Conservation (phyloP, 2,329 filamentous ascomycete genomes). For the Botryotinia convoluta region DNA sequence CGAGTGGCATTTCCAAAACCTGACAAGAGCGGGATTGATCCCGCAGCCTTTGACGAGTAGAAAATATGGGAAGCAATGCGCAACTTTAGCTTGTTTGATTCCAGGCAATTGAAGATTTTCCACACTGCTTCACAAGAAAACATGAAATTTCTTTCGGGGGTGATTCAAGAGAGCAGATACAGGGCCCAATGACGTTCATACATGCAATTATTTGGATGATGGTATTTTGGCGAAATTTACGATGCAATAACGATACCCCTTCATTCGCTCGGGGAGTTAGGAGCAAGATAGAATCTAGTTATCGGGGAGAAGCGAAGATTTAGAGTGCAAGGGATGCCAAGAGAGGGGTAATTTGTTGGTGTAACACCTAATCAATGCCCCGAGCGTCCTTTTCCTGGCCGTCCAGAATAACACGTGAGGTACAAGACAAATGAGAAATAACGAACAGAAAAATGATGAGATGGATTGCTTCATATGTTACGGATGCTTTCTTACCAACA, state of each 20-base stretch:
- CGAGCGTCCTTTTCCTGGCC: not conserved
- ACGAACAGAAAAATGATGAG: not conserved
- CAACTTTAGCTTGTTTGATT: constrained; percentile 31
- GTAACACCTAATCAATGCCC: not conserved
- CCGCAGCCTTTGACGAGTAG: constrained; percentile 40
- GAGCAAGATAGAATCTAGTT: not conserved
- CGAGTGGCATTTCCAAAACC: constrained; percentile 44
- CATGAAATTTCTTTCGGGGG: not conserved
- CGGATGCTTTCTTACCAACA: not conserved
- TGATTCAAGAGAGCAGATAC: too few relatives aligned
- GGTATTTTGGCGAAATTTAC: constrained; percentile 9
- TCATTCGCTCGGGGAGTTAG: constrained; percentile 17
- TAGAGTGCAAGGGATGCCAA: not conserved
- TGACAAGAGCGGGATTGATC: constrained; percentile 42
- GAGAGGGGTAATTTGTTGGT: not conserved
- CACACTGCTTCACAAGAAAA: not conserved
- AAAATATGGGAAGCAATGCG: constrained; percentile 34
- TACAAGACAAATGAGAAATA: not conserved
- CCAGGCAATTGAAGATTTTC: constrained; percentile 30
- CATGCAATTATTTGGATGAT: not conserved
- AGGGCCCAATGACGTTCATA: not conserved
- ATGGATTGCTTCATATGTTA: not conserved
- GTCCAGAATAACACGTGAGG: not conserved
- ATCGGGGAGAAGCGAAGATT: not conserved
- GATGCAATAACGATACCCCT: constrained; percentile 20